Conservation (phyloP, 345 rosid genomes). For the Salix udensis region DNA sequence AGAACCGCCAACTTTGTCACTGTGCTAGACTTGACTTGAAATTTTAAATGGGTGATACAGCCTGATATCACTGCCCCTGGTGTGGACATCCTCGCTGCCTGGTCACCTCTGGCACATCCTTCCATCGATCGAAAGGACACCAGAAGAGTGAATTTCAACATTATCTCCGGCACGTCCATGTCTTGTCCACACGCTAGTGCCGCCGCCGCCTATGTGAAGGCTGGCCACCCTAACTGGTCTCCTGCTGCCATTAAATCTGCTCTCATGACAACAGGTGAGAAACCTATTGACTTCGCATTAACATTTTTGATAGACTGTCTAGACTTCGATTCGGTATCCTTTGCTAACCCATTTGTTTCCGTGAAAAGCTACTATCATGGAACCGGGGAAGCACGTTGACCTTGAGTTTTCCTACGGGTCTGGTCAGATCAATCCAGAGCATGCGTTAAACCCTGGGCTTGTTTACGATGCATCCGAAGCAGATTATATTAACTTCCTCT, state of each 20-base stretch:
- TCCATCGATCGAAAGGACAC: background rate
- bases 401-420: slow-evolving; percentile 20
- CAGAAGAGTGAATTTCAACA: slow-evolving; percentile 23
- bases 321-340: background rate
- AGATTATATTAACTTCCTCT: slow-evolving; percentile 42
- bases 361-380: slow-evolving; percentile 2
- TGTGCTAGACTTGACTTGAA: background rate
- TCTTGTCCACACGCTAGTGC: slow-evolving; percentile 33
- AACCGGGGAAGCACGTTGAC: slow-evolving; percentile 14
- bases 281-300: background rate
- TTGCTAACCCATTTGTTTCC: background rate
- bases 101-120: slow-evolving; percentile 26
- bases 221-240: slow-evolving; percentile 29
- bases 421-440: slow-evolving; percentile 11
- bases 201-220: slow-evolving; percentile 35
- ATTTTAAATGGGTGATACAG: slow-evolving; percentile 7
- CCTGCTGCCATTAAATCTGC: slow-evolving; percentile 24
- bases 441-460: slow-evolving; percentile 18
- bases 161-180: slow-evolving; percentile 31
- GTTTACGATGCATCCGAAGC: slow-evolving; percentile 15
- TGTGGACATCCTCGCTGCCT: slow-evolving; percentile 30
- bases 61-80: slow-evolving; percentile 35
- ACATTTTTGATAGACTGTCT: too few species aligned
- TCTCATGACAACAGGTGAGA: slow-evolving; percentile 28
- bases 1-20: background rate